Conservation (phyloP, 1,284 basidiomycete species). For the Irpex rosettiformis region DNA sequence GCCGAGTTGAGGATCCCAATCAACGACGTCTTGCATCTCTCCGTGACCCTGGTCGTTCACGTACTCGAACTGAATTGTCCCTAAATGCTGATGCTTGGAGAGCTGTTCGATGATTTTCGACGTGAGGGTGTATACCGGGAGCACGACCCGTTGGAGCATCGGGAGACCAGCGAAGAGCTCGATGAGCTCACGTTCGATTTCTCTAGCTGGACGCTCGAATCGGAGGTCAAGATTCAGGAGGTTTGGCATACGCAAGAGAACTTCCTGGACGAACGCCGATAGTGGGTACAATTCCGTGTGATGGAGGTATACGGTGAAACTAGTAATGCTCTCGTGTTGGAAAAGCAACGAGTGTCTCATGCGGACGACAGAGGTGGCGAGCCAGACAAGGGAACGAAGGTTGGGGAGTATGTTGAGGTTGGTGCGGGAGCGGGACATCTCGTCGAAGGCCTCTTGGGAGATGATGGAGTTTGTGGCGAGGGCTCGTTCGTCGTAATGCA, state of each 20-base stretch:
- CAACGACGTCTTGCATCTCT: slow-evolving; percentile 36
- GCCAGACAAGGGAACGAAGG: slow-evolving; percentile 42
- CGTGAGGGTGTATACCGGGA: slow-evolving; percentile 51
- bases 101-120: slow-evolving; percentile 41
- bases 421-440: slow-evolving; percentile 51
- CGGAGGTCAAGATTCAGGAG: slow-evolving; percentile 43
- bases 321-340: slow-evolving; percentile 38
- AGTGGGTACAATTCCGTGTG: slow-evolving; percentile 21
- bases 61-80: slow-evolving; percentile 48
- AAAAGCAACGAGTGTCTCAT: slow-evolving; percentile 39
- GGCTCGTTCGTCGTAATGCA: slow-evolving; percentile 18
- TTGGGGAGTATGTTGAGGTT: slow-evolving; percentile 50
- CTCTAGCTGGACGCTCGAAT: slow-evolving; percentile 31
- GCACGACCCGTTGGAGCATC: slow-evolving; percentile 43
- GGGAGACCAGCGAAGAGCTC: slow-evolving; percentile 38
- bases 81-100: slow-evolving; percentile 42
- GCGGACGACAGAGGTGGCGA: slow-evolving; percentile 18
- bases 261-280: slow-evolving; percentile 42
- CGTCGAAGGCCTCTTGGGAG: slow-evolving; percentile 38
- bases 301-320: slow-evolving; percentile 30
- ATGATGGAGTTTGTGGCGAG: not conserved
- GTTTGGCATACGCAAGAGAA: slow-evolving; percentile 49
- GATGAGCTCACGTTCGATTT: slow-evolving; percentile 34
- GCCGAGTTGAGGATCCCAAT: slow-evolving; percentile 39
- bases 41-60: slow-evolving; percentile 34